Evolutionary conservation across 805 yeast species (phyloP), one percentile per base, ranked within the genome.

Genomic region (Yarrowia porcina): DNA sequence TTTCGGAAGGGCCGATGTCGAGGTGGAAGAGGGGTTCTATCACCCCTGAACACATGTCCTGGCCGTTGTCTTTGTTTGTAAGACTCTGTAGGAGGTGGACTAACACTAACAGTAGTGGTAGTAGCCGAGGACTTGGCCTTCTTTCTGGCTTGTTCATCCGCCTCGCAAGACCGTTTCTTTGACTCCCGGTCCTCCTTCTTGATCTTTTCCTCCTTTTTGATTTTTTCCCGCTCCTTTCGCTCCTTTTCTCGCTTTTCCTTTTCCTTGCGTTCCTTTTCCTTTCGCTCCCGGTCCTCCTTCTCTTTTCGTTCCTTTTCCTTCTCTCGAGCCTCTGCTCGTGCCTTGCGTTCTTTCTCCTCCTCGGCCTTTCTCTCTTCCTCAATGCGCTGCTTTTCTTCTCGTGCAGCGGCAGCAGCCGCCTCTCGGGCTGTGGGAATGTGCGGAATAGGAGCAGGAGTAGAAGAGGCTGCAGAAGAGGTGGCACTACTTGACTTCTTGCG

Each of bases 291-390:
- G 21, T 41, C 45, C 64, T n/a, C 64, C 63, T 18, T 65, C 66
- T 27, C 57, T 59, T 18, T 65, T 64, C 63, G 57, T 67, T 52
- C 61, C 64, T 50, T 61, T 65, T 44, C 63, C 52, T 33, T 38
- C 67, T 62, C 64, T 27, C 59, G 63, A 36, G 27, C 33, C 52
- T 21, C 44, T 2, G 42, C 59, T 18, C 61, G 35, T 1, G 44
- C 61, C 32, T 64, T 65, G 57, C 66, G 61, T 49, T 65, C 47
- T 59, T 64, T 20, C 39, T 59, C 67, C 18, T 61, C 63, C 17
- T 52, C 63, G 12, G 56, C 36, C 47, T 64, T 57, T 17, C 52
- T 33, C 18, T 56, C 64, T 15, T 68, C 59, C 20, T 67, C 67
- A 18, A 56, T 54, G 32, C 47, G 67, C 33, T 44, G 64, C 30